Percentiles rank a stretch among this genome's conserved stretches.
phyloP scores from a whole-genome alignment of 805 yeast genomes.

The Saccharomycopsis sp. region DNA sequence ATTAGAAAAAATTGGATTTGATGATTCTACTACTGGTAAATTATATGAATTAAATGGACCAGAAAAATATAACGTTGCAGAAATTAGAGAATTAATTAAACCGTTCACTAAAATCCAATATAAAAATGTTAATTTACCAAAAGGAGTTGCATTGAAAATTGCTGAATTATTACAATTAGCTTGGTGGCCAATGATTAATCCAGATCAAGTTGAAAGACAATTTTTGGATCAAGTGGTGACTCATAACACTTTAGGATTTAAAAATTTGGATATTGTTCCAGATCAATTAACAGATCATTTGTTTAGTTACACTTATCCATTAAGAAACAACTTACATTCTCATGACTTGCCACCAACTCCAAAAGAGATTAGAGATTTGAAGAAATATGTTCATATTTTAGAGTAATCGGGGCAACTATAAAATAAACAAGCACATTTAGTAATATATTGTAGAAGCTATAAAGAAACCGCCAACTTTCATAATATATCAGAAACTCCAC shows the following conservation, averaged over 20 bases:
- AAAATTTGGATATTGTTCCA: constrained; percentile 63
- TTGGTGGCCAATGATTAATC: constrained; percentile 45
- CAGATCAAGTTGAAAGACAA: constrained; percentile 72
- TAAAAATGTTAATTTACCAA: constrained; percentile 33
- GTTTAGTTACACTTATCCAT: constrained; percentile 37
- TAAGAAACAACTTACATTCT: constrained; percentile 27
- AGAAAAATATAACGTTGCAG: constrained; percentile 52
- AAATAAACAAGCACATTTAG: background rate
- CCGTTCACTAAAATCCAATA: constrained; percentile 44
- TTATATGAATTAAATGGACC: constrained; percentile 69
- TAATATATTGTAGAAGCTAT: background rate
- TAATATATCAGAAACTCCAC: background rate
- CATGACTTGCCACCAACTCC: constrained; percentile 38
- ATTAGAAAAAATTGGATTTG: constrained; percentile 69
- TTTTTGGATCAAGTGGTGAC: constrained; percentile 47
- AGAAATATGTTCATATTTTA: constrained; percentile 20
- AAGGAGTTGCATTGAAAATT: constrained; percentile 30
- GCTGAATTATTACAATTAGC: constrained; percentile 33
- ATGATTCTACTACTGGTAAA: constrained; percentile 74
- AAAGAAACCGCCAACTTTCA: background rate
- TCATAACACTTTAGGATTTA: constrained; percentile 47
- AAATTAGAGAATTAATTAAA: constrained; percentile 65
- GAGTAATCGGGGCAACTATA: constrained; percentile 26
- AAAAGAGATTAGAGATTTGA: constrained; percentile 30
- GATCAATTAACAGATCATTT: constrained; percentile 45